A percentile compares a stretch with the other conserved stretches of the same genome.
Conservation (phyloP, 495 filamentous ascomycete species). For the Aspergillus nidulans region DNA sequence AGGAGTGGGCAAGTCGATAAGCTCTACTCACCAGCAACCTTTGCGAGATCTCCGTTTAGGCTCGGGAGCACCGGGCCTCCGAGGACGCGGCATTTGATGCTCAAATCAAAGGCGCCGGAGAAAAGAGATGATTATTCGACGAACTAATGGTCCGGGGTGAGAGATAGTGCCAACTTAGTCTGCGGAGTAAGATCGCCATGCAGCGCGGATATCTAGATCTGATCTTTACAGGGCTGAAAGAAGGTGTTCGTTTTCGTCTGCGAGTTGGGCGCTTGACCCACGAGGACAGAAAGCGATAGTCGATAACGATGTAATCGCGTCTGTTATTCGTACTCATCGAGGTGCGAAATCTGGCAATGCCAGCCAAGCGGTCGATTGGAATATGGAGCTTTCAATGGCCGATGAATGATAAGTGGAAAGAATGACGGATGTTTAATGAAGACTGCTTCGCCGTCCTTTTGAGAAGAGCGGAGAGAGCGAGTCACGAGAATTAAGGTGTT, state of each 20-base stretch:
- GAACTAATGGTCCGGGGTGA: conserved; percentile 19
- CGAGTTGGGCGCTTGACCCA: conserved; percentile 34
- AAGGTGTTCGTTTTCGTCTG: conserved; percentile 26
- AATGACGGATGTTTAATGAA: neutral
- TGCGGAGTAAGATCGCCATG: conserved; percentile 28
- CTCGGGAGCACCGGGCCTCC: conserved; percentile 60
- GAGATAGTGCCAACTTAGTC: conserved; percentile 18
- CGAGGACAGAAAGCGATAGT: conserved; percentile 41
- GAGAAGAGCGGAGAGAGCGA: neutral
- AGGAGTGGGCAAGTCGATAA: neutral
- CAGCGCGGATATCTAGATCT: conserved; percentile 13
- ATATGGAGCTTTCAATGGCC: neutral
- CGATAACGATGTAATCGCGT: conserved; percentile 35
- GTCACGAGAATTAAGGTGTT: conserved; percentile 1
- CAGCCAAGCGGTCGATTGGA: neutral
- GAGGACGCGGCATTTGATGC: conserved; percentile 61
- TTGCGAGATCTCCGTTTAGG: conserved; percentile 72
- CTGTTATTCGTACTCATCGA: conserved; percentile 42
- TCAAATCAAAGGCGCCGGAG: conserved; percentile 16
- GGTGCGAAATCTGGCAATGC: conserved; percentile 29
- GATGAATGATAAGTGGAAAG: neutral
- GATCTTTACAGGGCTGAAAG: conserved; percentile 17
- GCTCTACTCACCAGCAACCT: conserved; percentile 73
- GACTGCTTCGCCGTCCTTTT: neutral
- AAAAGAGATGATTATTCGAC: conserved; percentile 14